phyloP scores from a whole-genome alignment of 169 alveolate species.

The Eimeria acervulina region DNA sequence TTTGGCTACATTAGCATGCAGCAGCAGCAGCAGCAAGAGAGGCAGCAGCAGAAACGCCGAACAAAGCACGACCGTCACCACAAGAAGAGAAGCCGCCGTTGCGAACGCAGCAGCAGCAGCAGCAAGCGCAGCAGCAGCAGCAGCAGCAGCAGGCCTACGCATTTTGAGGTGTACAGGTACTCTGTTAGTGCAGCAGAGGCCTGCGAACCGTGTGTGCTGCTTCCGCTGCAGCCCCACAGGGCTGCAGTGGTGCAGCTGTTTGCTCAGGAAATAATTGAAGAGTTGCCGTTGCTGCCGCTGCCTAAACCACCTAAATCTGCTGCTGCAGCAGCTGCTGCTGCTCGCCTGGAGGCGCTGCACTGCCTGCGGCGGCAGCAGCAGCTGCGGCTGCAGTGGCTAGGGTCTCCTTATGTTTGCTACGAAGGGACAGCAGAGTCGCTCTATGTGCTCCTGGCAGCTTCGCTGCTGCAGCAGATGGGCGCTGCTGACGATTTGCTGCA shows the following conservation, averaged over 20 bases:
- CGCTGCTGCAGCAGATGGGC: constrained; percentile 78
- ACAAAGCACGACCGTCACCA: neutral
- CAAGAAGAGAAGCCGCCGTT: constrained; percentile 13
- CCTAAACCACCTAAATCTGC: constrained; percentile 5
- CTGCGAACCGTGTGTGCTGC: constrained; percentile 67
- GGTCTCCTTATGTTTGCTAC: constrained; percentile 57
- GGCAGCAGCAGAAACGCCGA: neutral
- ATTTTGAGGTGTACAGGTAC: constrained; percentile 33
- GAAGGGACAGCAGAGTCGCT: constrained; percentile 70
- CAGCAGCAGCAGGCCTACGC: constrained; percentile 15
- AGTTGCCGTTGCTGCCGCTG: constrained; percentile 72
- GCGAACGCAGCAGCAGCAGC: constrained; percentile 56
- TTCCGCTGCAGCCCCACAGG: constrained; percentile 54
- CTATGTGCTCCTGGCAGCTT: neutral
- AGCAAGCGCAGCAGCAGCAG: neutral
- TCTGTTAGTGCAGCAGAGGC: constrained; percentile 57
- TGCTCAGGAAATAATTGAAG: constrained; percentile 26
- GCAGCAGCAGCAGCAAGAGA: constrained; percentile 47
- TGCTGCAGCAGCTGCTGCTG: constrained; percentile 74
- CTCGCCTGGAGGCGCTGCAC: constrained; percentile 41
- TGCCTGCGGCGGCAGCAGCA: constrained; percentile 48
- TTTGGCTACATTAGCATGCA: constrained; percentile 33
- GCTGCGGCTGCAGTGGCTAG: constrained; percentile 69
- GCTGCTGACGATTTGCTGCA: constrained; percentile 43
- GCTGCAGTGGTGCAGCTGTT: constrained; percentile 49